phyloP scores from a whole-genome alignment of 2,329 filamentous ascomycete genomes.

The Xylaria sp. region DNA sequence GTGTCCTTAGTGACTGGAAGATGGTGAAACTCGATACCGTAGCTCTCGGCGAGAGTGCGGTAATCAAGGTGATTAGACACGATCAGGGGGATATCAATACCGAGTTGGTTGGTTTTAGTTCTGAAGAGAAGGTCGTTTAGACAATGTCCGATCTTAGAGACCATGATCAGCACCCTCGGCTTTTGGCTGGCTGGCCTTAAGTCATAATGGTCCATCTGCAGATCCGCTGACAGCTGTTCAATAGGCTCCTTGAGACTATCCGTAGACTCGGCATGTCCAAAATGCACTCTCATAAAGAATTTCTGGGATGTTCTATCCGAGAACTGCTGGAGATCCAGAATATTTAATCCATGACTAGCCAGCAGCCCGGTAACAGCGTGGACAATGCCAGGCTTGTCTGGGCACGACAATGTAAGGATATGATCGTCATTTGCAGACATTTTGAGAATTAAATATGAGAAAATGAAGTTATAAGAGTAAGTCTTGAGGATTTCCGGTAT shows the following conservation, averaged over 20 bases:
- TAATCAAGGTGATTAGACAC: conserved; percentile 87
- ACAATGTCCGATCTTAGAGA: conserved; percentile 89
- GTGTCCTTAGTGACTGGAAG: conserved; percentile 83
- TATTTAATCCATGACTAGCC: conserved; percentile 78
- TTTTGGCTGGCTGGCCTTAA: conserved; percentile 76
- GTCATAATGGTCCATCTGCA: conserved; percentile 75
- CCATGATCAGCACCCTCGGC: conserved; percentile 85
- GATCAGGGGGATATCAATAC: conserved; percentile 80
- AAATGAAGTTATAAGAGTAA: conserved; percentile 8
- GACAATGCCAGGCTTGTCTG: conserved; percentile 86
- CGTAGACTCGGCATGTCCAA: conserved; percentile 68
- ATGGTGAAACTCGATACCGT: conserved; percentile 83
- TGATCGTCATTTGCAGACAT: conserved; percentile 61
- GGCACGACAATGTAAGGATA: conserved; percentile 84
- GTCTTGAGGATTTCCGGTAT: conserved; percentile 27
- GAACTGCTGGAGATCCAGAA: conserved; percentile 87
- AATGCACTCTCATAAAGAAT: conserved; percentile 92
- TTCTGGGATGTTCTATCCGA: conserved; percentile 77
- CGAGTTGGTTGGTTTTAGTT: conserved; percentile 77
- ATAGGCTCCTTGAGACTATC: conserved; percentile 68
- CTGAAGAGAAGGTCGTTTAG: conserved; percentile 87
- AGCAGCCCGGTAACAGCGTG: conserved; percentile 85
- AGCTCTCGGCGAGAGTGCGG: conserved; percentile 73
- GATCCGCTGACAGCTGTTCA: conserved; percentile 68
- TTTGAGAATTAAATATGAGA: conserved; percentile 14